phyloP scores from a whole-genome alignment of 176 grass and related monocot genomes.

The Rhynchospora tenuis region DNA sequence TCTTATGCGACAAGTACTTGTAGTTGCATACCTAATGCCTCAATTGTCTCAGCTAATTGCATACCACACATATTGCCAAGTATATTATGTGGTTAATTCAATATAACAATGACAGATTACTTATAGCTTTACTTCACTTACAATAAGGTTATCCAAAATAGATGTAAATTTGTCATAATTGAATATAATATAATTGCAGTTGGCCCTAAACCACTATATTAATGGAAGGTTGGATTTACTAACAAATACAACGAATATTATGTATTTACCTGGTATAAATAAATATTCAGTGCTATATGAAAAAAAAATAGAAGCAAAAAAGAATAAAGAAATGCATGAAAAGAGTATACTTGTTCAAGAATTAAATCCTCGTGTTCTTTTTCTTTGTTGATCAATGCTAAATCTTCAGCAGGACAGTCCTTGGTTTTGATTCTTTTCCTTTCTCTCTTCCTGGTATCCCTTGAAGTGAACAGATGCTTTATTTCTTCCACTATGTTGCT shows the following conservation, averaged over 20 bases:
- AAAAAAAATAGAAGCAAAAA: not conserved
- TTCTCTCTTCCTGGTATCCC: constrained; percentile 76
- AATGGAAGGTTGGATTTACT: not conserved
- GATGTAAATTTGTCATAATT: not conserved
- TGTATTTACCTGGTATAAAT: not conserved
- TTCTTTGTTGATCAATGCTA: constrained; percentile 75
- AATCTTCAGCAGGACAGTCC: constrained; percentile 90
- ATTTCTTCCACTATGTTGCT: constrained; percentile 73
- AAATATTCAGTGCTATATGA: not conserved
- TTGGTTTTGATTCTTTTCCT: constrained; percentile 76
- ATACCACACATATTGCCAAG: not conserved
- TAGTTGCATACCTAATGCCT: not conserved
- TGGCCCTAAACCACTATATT: not conserved
- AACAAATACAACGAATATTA: not conserved
- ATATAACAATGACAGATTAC: not conserved
- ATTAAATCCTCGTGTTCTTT: constrained; percentile 92
- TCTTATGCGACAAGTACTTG: not conserved
- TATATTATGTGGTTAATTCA: not conserved
- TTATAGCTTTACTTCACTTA: not conserved
- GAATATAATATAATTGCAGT: not conserved
- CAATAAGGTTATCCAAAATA: not conserved
- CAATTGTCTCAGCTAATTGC: not conserved
- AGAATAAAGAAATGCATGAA: not conserved
- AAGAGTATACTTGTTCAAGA: constrained; percentile 61
- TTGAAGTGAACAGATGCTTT: constrained; percentile 91